A percentile compares a stretch with the other conserved stretches of the same genome.
These are phyloP conservation scores for Hortaea sp. DNA, from an alignment of 2,329 filamentous ascomycete genomes.

Conservation along the genomic window DNA sequence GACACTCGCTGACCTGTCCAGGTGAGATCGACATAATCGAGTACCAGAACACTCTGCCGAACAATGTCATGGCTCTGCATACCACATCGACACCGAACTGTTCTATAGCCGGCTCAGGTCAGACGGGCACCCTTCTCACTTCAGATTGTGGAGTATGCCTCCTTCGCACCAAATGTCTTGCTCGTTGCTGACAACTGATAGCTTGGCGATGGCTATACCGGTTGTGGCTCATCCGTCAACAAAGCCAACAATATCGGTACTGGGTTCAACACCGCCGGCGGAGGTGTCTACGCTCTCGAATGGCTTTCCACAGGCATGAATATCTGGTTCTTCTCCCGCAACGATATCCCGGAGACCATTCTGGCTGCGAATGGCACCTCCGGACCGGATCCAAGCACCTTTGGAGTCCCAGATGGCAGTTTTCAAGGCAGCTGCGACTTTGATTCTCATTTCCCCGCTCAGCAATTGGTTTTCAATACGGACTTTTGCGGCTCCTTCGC, in stretches of 20 bases:
- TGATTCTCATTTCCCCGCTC: constrained; percentile 25
- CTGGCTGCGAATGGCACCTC: constrained; percentile 27
- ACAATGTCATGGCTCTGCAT: constrained; percentile 28
- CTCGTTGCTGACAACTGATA: constrained; percentile 4
- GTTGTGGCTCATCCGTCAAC: constrained; percentile 14
- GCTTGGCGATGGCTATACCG: constrained; percentile 35
- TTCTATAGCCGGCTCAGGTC: constrained; percentile 24
- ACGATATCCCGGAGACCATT: constrained; percentile 53
- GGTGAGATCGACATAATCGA: constrained; percentile 42
- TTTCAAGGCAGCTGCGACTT: constrained; percentile 27
- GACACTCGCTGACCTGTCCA: neutral
- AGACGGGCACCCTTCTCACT: constrained; percentile 38
- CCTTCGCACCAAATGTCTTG: neutral
- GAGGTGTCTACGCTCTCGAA: constrained; percentile 38
- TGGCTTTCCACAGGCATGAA: constrained; percentile 65
- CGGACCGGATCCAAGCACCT: constrained; percentile 48
- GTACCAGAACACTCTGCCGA: constrained; percentile 23
- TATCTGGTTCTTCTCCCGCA: constrained; percentile 71
- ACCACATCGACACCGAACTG: constrained; percentile 29
- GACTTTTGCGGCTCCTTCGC: constrained; percentile 31
- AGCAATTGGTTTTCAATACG: constrained; percentile 28
- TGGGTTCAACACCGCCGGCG: constrained; percentile 38
- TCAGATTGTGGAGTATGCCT: constrained; percentile 40
- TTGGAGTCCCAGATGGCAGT: constrained; percentile 51
- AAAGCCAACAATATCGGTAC: constrained; percentile 28